A percentile compares a stretch with the other conserved stretches of the same genome.
phyloP scores from a whole-genome alignment of 2,329 filamentous ascomycete species.

The Davidsoniella neocaledoniae region DNA sequence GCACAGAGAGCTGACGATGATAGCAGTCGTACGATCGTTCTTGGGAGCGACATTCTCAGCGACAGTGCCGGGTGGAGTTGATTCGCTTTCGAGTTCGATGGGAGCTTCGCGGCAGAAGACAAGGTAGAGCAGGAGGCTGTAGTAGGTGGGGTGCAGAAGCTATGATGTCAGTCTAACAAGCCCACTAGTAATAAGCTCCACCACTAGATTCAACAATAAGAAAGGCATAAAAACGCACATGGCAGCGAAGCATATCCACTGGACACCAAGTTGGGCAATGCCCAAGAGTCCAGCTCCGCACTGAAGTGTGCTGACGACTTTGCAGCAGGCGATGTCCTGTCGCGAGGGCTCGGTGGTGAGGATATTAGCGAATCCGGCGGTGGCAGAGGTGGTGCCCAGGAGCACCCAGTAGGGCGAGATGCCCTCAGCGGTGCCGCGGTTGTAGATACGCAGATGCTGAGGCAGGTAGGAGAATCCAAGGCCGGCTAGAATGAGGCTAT shows the following conservation, averaged over 20 bases:
- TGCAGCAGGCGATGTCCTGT: slow-evolving; percentile 73
- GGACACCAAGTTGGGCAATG: slow-evolving; percentile 76
- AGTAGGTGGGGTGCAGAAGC: not conserved
- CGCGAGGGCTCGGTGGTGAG: slow-evolving; percentile 70
- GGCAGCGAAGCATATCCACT: slow-evolving; percentile 80
- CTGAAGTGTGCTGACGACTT: slow-evolving; percentile 60
- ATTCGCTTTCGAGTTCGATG: slow-evolving; percentile 16
- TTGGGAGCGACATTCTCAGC: slow-evolving; percentile 27
- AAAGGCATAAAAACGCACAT: slow-evolving; percentile 45
- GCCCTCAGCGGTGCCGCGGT: slow-evolving; percentile 71
- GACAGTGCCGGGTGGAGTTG: slow-evolving; percentile 28
- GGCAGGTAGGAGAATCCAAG: slow-evolving; percentile 88
- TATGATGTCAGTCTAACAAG: not conserved
- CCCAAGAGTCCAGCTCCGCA: slow-evolving; percentile 77
- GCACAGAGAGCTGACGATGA: slow-evolving; percentile 56
- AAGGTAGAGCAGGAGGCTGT: slow-evolving; percentile 78
- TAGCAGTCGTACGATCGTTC: slow-evolving; percentile 61
- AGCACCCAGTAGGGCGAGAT: slow-evolving; percentile 92
- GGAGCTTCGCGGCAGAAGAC: slow-evolving; percentile 69
- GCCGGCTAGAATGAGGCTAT: slow-evolving; percentile 60
- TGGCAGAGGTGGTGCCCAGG: slow-evolving; percentile 80
- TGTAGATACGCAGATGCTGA: slow-evolving; percentile 83
- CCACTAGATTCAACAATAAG: no score
- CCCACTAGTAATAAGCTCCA: not conserved
- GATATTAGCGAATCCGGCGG: slow-evolving; percentile 82